Evolutionary conservation across 495 filamentous ascomycete species (phyloP).

Genomic region (Parathielavia appendiculata): DNA sequence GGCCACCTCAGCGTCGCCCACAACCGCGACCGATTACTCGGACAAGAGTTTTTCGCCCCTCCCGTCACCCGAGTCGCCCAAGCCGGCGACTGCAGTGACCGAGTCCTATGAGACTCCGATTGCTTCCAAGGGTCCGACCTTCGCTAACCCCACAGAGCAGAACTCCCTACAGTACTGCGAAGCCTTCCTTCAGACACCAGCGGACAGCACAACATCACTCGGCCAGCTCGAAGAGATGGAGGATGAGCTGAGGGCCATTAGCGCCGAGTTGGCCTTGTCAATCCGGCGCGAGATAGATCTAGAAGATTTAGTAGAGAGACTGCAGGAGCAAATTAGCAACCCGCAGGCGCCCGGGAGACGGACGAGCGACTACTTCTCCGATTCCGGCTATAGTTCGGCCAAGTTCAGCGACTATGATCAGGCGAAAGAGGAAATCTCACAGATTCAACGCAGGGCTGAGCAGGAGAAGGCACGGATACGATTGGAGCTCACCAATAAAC

Average conservation of each 20-base stretch:
- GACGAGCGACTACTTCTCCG: conserved; percentile 97
- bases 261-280: conserved; percentile 82
- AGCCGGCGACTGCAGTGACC: conserved; percentile 30
- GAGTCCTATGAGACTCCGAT: conserved; percentile 37
- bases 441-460: conserved; percentile 74
- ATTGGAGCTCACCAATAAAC: conserved; percentile 71
- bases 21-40: conserved; percentile 40
- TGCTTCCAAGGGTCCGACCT: conserved; percentile 31
- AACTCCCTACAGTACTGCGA: conserved; percentile 41
- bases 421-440: conserved; percentile 77
- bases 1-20: conserved; percentile 42
- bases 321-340: conserved; percentile 68
- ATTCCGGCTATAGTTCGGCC: conserved; percentile 83
- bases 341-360: conserved; percentile 61
- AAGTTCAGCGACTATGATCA: conserved; percentile 62
- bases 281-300: conserved; percentile 95
- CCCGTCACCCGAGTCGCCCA: conserved; percentile 42
- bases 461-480: conserved; percentile 87
- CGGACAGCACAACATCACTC: conserved; percentile 35
- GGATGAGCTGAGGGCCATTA: conserved; percentile 88
- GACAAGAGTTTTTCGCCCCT: conserved; percentile 49
- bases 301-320: conserved; percentile 83
- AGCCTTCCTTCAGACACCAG: conserved; percentile 43
- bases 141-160: conserved; percentile 31
- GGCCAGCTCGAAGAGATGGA: conserved; percentile 70